phyloP scores from a whole-genome alignment of 495 filamentous ascomycete species.

The Astrothelium macrocarpum region DNA sequence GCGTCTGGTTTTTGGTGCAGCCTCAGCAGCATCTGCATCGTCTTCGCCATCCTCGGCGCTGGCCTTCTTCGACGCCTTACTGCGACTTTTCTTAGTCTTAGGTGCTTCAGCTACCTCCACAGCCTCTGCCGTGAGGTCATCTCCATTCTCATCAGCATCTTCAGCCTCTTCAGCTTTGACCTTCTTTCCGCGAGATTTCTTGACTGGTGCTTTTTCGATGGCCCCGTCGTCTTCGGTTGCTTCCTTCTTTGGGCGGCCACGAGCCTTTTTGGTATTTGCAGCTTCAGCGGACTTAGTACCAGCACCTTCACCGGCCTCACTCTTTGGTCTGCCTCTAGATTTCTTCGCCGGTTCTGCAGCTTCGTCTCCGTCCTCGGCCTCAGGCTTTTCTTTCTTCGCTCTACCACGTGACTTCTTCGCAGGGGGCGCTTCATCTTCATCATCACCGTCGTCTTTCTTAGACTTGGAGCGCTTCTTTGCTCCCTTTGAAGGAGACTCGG shows the following conservation, averaged over 20 bases:
- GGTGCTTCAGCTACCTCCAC: slow-evolving; percentile 17
- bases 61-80: slow-evolving; percentile 16
- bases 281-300: background rate
- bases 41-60: slow-evolving; percentile 19
- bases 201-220: slow-evolving; percentile 21
- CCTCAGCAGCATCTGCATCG: slow-evolving; percentile 14
- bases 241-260: slow-evolving; percentile 16
- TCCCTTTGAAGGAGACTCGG: slow-evolving; percentile 19
- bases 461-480: slow-evolving; percentile 38
- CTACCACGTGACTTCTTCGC: slow-evolving; percentile 20
- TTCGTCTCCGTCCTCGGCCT: slow-evolving; percentile 25
- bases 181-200: slow-evolving; percentile 18
- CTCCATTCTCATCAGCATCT: slow-evolving; percentile 20
- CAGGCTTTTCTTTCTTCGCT: slow-evolving; percentile 15
- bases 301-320: slow-evolving; percentile 9
- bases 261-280: slow-evolving; percentile 8
- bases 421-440: slow-evolving; percentile 26
- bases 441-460: slow-evolving; percentile 30
- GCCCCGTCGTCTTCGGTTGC: slow-evolving; percentile 5
- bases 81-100: slow-evolving; percentile 19
- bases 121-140: slow-evolving; percentile 23
- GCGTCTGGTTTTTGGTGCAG: slow-evolving; percentile 12
- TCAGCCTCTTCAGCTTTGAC: slow-evolving; percentile 6
- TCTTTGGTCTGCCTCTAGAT: slow-evolving; percentile 17
- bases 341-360: slow-evolving; percentile 28